Base-by-base conservation (phyloP, 192 early-diverging fungal genomes). In the Umbelopsis isabellina region DNA sequence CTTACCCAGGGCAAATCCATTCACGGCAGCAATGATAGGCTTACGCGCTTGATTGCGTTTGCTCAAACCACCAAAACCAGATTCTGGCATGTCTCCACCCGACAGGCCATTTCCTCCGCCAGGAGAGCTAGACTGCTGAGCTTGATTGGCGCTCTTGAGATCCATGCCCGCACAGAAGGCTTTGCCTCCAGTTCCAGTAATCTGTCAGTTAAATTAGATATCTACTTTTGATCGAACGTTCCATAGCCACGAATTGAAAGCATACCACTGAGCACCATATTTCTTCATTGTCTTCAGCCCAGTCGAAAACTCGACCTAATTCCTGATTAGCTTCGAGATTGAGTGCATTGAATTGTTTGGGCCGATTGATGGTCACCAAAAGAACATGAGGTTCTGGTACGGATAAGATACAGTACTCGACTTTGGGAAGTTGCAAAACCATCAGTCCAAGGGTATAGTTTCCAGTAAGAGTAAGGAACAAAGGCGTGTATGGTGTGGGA, bases 21-120 rank as follows among this genome's bases (percentile, higher is more conserved):
- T 78, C 3, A 82, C 80, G 53, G 80, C 80, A 58, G 80, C 80
- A 71, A 82, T 81, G 16, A 82, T 41, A n/a, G 80, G 80, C 48
- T 82, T 82, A 15, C 68, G 72, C 9, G 49, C 65, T 35, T 69
- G 41, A 37, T 72, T 72, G 8, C 80, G 65, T 18, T 73, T 66
- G 41, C 75, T 82, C 15, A 82, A 20, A 15, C 80, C 80, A 41
- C 65, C 80, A 47, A 82, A 82, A 9, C 80, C 80, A 16, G 67
- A 67, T 3, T 37, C 20, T 30, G 67, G 66, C 45, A 72, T 52
- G 21, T 50, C 45, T 18, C 46, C 27, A 7, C 48, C 33, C 5
- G 44, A 46, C 7, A 64, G 13, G 27, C 52, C 30, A 11, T 50
- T 55, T 13, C 49, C 46, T 0, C 61, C 35, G 3, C 55, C 46